Evolutionary conservation across 108 stramenopile species (phyloP).

Genomic region (Ochromonas danica): DNA sequence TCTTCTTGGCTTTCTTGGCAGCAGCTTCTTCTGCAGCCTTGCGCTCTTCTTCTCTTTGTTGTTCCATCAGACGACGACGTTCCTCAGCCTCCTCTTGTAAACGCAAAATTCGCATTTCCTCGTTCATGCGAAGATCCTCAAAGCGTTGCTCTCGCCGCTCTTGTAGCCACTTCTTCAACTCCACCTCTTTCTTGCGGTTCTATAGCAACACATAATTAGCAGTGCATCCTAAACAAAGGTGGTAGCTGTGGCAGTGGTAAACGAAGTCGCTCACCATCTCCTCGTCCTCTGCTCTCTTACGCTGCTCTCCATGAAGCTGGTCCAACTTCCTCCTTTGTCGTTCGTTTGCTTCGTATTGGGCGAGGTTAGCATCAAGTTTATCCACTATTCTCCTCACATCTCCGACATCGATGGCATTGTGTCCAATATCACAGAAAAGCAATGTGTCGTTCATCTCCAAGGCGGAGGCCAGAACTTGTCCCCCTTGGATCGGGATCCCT

Average conservation of each 20-base stretch:
- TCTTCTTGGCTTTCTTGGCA: constrained; percentile 31
- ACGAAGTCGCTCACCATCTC: no score
- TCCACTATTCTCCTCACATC: constrained; percentile 18
- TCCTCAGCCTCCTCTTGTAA: constrained; percentile 8
- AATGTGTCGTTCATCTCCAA: constrained; percentile 1
- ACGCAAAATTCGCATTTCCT: neutral
- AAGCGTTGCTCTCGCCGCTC: constrained; percentile 4
- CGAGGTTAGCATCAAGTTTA: constrained; percentile 23
- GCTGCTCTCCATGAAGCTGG: neutral
- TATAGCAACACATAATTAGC: constrained; percentile 6
- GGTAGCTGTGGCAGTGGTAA: no score
- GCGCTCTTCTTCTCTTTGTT: neutral
- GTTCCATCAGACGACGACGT: neutral
- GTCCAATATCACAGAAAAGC: constrained; percentile 28
- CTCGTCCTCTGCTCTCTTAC: neutral
- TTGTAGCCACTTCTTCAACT: constrained; percentile 11
- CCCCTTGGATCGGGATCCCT: neutral
- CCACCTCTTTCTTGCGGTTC: constrained; percentile 3
- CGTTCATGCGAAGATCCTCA: neutral
- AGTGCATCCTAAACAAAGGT: neutral
- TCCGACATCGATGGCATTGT: neutral
- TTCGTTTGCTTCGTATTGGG: constrained; percentile 10
- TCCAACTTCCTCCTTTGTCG: neutral
- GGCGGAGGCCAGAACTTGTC: neutral
- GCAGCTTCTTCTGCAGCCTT: constrained; percentile 28